These are phyloP conservation scores for Sugiyamaella japonica DNA, from an alignment of 1,139 yeast genomes.

Conservation along the genomic window DNA sequence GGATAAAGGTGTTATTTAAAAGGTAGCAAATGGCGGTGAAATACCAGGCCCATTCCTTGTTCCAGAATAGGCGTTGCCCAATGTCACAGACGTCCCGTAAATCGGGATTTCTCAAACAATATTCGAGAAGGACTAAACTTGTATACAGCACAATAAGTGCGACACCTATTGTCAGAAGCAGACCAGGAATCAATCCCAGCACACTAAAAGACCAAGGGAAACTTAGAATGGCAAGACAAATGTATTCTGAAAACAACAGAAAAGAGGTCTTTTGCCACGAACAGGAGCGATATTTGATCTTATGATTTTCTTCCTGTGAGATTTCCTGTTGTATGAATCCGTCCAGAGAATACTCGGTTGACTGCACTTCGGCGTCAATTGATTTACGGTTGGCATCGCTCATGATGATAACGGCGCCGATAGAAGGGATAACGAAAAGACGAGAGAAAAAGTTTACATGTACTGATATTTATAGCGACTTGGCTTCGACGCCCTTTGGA, in stretches of 20 bases:
- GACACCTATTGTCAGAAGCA: slow-evolving; percentile 54
- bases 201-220: slow-evolving; percentile 67
- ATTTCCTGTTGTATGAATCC: slow-evolving; percentile 35
- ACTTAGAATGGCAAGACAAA: slow-evolving; percentile 61
- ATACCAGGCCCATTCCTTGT: slow-evolving; percentile 55
- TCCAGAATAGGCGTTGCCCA: slow-evolving; percentile 58
- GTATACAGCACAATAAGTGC: slow-evolving; percentile 56
- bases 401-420: background rate
- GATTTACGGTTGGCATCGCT: background rate
- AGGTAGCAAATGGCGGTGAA: slow-evolving; percentile 57
- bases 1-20: slow-evolving; percentile 56
- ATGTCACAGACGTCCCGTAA: slow-evolving; percentile 57
- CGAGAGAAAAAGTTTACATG: background rate
- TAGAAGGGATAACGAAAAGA: background rate
- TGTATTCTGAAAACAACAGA: slow-evolving; percentile 58
- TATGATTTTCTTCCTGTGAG: slow-evolving; percentile 36
- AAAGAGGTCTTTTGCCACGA: slow-evolving; percentile 63
- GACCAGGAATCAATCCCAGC: slow-evolving; percentile 58
- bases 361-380: slow-evolving; percentile 6
- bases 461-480: background rate
- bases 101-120: slow-evolving; percentile 55
- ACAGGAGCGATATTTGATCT: slow-evolving; percentile 53
- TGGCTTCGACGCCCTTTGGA: background rate
- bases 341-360: slow-evolving; percentile 33
- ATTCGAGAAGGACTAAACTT: slow-evolving; percentile 54